Evolutionary conservation across 129 eudicot genomes (phyloP), one percentile per base, ranked within the genome.

Genomic region (Arctium minus): DNA sequence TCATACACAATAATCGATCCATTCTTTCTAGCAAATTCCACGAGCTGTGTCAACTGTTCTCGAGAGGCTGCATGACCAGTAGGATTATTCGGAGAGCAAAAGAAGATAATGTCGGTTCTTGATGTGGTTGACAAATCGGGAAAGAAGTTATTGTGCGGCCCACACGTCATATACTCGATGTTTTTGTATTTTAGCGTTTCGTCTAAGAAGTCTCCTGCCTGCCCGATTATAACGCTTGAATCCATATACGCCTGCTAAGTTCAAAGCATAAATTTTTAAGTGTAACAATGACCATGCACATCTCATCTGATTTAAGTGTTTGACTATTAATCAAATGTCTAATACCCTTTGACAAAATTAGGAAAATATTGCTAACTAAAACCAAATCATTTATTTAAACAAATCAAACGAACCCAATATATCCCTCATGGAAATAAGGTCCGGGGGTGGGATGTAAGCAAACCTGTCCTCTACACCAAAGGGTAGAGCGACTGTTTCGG

Each of bases 51-150:
- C 75, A 94, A 85, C 79, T 94, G 94, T 53, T 91, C 85, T 75
- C 86, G 73, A 1, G 98, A 82, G 38, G 97, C 93, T 60, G 97
- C 96, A 81, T 91, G 92, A 4, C 98, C 98, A 8, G 97, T 91
- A 13, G 98, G 98, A 88, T 94, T 94, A 83, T 94, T 94, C n/a
- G 98, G 97, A 70, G 97, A 91, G 80, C 98, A 94, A 65, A 94
- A 94, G 86, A 91, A 94, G 29, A 94, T 92, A 42, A 94, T 73
- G 80, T 94, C 97, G 12, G 98, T 94, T 86, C 97, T 88, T 64
- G 89, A 38, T 73, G 89, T 82, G 18, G 76, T 88, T 30, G 93
- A 84, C 72, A 94, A 71, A 79, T 94, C 92, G 0, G 98, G 98
- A 74, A 94, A 94, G 92, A 92, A 92, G 78, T 85, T 64, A 79